Conservation (phyloP, 768 basidiomycete species). For the Glaciozyma martinii region DNA sequence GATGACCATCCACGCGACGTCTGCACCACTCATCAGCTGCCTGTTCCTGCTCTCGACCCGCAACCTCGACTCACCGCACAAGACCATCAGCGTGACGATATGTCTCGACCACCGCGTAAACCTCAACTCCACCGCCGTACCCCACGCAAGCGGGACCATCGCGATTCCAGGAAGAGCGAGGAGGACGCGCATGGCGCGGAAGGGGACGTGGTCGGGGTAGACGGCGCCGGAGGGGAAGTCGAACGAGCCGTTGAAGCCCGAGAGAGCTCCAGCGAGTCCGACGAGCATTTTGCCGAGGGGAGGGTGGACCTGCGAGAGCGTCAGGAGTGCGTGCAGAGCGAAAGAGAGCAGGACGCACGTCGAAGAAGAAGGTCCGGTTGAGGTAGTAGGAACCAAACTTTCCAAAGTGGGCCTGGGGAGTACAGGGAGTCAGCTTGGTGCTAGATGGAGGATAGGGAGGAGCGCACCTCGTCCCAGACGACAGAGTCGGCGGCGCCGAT, state of each 20-base stretch:
- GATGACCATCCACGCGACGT: conserved; percentile 93
- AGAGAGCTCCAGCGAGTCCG: conserved; percentile 77
- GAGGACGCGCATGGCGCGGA: conserved; percentile 89
- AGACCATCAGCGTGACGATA: conserved; percentile 84
- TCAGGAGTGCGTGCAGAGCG: neutral
- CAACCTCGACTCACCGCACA: conserved; percentile 57
- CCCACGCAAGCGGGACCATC: conserved; percentile 95
- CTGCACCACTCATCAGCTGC: conserved; percentile 43
- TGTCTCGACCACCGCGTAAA: conserved; percentile 85
- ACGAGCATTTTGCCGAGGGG: conserved; percentile 99
- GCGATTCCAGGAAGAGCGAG: conserved; percentile 88
- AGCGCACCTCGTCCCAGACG: conserved; percentile 78
- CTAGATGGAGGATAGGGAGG: neutral
- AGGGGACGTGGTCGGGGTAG: conserved; percentile 80
- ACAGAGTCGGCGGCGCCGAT: conserved; percentile 79
- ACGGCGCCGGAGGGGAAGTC: conserved; percentile 86
- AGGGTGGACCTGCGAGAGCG: conserved; percentile 51
- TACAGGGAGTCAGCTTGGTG: neutral
- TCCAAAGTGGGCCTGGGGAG: conserved; percentile 74
- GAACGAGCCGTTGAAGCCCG: conserved; percentile 83
- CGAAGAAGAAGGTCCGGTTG: conserved; percentile 98
- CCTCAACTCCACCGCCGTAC: conserved; percentile 85
- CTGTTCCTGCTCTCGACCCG: neutral
- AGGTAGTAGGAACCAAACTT: conserved; percentile 93
- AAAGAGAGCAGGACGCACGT: conserved; percentile 47